Base-by-base conservation (phyloP, 805 yeast species). In the Pichia membranifaciens region DNA sequence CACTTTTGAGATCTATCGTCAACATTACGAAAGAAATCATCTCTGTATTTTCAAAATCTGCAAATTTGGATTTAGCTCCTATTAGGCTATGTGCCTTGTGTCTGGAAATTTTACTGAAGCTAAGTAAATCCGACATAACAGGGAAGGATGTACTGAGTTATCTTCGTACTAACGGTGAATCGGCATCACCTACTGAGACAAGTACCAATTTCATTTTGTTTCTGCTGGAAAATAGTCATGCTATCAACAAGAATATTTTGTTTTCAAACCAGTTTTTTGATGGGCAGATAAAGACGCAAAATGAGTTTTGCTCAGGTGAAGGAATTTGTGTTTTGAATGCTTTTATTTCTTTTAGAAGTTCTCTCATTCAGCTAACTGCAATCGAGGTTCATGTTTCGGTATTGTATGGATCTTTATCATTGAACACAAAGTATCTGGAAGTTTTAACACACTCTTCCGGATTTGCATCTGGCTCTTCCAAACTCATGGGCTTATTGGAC, bases 401-500 rank as follows among this genome's bases (percentile, higher is more conserved):
- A 0, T 47, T 56, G 39, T 51, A 66, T 53, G 73, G 78, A 7
- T 70, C 83, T 7, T 56, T 79, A 34, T 66, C 84, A 23, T 66
- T 79, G 54, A 71, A 77, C 48, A 67, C 74, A 38, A 65, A 69
- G 21, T 83, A 84, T 53, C 68, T 82, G 22, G 69, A 74, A 5
- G 56, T 71, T 4, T 66, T 89, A 18, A 78, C 82, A 37, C 74
- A 74, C 51, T 71, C 71, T 10, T 65, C 70, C 34, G 74, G 75
- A 16, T 73, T 70, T 50, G 68, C 76, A 22, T 66, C 75, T 48
- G 85, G 84, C 1, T 74, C 88, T 0, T 83, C 91, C 0, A 81
- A 78, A 51, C 68, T 87, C 1, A 69, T 88, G 47, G 76, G 81
- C 31, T 81, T 84, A 50, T 69, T 90, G 56, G 96, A 87, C 63